phyloP scores from a whole-genome alignment of 169 alveolate genomes.

The Plasmodium malariae region DNA sequence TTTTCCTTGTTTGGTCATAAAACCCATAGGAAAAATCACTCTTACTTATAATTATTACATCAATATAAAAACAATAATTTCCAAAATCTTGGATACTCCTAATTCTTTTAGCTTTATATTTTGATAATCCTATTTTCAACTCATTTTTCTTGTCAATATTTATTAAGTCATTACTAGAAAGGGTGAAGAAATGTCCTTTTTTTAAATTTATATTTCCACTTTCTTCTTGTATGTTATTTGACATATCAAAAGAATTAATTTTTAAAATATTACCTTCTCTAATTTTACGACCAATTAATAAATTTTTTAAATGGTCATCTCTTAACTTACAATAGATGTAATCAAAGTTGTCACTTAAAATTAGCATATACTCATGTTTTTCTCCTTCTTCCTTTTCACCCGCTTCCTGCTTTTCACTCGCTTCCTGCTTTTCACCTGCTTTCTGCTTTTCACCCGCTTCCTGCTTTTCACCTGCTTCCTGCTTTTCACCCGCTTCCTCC shows the following conservation, averaged over 20 bases:
- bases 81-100: conserved; percentile 46
- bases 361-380: conserved; percentile 1
- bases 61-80: conserved; percentile 50
- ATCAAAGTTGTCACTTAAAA: conserved; percentile 75
- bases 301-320: conserved; percentile 34
- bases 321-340: conserved; percentile 47
- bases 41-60: conserved; percentile 68
- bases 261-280: conserved; percentile 48
- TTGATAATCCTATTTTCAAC: conserved; percentile 52
- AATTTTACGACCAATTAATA: conserved; percentile 29
- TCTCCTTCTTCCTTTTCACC: neutral
- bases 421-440: neutral
- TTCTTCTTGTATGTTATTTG: conserved; percentile 16
- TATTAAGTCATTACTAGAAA: conserved; percentile 62
- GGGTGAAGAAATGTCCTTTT: neutral
- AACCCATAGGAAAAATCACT: conserved; percentile 76
- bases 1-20: conserved; percentile 30
- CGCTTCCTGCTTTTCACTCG: neutral
- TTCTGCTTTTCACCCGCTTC: neutral
- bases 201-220: neutral
- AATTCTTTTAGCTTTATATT: conserved; percentile 70
- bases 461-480: neutral
- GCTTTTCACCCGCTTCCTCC: neutral
- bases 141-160: conserved; percentile 38
- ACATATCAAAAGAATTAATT: conserved; percentile 48